Evolutionary conservation across 768 basidiomycete species (phyloP), one percentile per base, ranked within the genome.

Genomic region (Lactarius evosmus): DNA sequence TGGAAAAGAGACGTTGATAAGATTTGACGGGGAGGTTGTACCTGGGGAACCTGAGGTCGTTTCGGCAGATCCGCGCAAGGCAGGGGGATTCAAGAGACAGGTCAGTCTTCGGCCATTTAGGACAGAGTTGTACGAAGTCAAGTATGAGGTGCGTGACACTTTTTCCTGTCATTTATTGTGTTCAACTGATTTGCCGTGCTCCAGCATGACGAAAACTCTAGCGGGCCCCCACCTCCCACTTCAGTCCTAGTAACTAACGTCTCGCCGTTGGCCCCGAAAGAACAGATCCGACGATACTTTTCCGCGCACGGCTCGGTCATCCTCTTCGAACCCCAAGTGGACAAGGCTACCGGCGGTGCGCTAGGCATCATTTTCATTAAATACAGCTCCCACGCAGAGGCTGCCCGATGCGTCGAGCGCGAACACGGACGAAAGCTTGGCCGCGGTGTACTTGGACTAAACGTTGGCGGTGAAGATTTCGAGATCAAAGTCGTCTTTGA

Each of bases 291-390:
- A 27, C 80, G 83, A 4, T 83, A 88, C 70, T 88, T 96, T 70
- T 71, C 79, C 6, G 65, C 76, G 9, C 79, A 88, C 70, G 95
- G 93, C 1, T 72, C 76, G 17, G 77, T 95, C 61, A 61, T 76
- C 7, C 81, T 85, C 3, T 86, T 92, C 62, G 91, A 95, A 62
- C 81, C 86, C 12, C 89, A 93, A 70, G 83, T 89, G 63, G 90
- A 96, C 75, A 81, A 82, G 61, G 79, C 81, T 56, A 92, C 86
- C n/a, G 95, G 94, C 3, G 87, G 84, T 55, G 83, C 88, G 1
- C 82, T 97, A 1, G 95, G 95, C 2, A 83, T 98, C 46, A 84
- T 93, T 46, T 85, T 84, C 71, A 81, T 98, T 66, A 84, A 82
- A 67, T 98, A 77, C 70, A 70, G 74, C 19, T 76, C 82, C 0